A percentile compares a stretch with the other conserved stretches of the same genome.
phyloP scores from a whole-genome alignment of 1,139 yeast genomes.

The Wickerhamomyces sp. region DNA sequence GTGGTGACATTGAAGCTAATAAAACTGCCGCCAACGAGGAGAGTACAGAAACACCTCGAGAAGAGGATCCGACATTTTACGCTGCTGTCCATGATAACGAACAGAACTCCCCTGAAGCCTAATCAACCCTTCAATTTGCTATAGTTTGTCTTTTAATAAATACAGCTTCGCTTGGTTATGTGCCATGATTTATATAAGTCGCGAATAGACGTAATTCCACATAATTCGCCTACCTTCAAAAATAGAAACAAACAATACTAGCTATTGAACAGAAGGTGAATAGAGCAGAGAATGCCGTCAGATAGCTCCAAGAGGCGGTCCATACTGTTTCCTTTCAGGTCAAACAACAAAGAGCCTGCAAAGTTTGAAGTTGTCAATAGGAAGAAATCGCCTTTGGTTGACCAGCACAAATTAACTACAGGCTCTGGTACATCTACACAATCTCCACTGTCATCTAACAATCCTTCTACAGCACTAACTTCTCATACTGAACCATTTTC shows the following conservation, averaged over 20 bases:
- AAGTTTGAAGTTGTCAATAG: slow-evolving; percentile 25
- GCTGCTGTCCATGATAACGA: no score
- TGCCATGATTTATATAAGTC: no score
- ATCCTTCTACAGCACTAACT: slow-evolving; percentile 2
- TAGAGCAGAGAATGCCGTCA: not conserved
- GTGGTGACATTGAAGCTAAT: no score
- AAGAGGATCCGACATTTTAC: no score
- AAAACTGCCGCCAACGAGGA: no score
- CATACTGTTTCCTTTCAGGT: slow-evolving; percentile 19
- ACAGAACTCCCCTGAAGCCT: no score
- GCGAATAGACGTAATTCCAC: no score
- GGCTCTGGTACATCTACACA: not conserved
- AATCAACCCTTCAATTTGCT: no score
- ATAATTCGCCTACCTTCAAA: not conserved
- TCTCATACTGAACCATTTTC: slow-evolving; percentile 1
- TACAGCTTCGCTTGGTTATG: no score
- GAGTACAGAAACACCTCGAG: no score
- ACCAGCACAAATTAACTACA: not conserved
- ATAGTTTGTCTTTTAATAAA: no score
- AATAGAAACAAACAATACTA: not conserved
- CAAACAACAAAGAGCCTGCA: slow-evolving; percentile 11
- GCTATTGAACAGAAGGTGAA: not conserved
- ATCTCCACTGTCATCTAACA: slow-evolving; percentile 2
- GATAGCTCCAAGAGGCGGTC: slow-evolving; percentile 19
- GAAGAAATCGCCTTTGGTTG: slow-evolving; percentile 17